These are phyloP conservation scores for Mortierella sp. DNA, from an alignment of 371 early-diverging fungal species.

Conservation along the genomic window DNA sequence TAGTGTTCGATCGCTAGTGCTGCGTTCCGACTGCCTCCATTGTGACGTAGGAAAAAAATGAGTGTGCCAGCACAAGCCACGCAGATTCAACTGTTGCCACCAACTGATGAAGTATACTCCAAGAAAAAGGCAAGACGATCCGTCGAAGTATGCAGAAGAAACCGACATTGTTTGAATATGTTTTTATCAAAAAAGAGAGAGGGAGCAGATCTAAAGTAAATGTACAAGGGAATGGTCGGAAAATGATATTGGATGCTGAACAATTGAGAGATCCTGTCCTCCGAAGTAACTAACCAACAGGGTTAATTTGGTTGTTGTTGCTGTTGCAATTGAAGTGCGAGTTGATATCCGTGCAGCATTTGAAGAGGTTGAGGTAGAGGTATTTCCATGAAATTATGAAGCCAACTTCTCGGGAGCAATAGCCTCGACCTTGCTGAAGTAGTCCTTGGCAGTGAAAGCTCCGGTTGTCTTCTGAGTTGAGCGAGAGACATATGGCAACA, in stretches of 20 bases:
- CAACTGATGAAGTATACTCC: neutral
- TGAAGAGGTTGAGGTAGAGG: neutral
- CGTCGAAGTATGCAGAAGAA: neutral
- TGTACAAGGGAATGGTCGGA: neutral
- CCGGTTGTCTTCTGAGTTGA: constrained; percentile 64
- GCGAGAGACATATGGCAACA: constrained; percentile 79
- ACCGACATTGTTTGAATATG: neutral
- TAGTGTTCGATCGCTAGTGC: neutral
- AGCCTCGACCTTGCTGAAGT: constrained; percentile 39
- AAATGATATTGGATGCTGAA: neutral
- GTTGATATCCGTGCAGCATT: neutral
- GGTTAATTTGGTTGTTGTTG: constrained; percentile 5
- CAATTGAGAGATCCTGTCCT: too few species aligned
- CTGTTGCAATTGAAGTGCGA: neutral
- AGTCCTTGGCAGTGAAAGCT: constrained; percentile 57
- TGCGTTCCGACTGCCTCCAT: neutral
- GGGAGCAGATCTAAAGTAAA: neutral
- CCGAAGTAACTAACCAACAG: too few species aligned
- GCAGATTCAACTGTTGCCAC: neutral
- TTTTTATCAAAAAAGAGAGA: neutral
- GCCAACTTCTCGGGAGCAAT: constrained; percentile 33
- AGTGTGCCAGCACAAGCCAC: neutral
- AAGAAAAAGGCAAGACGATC: neutral
- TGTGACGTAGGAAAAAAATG: constrained; percentile 1
- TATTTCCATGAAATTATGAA: constrained; percentile 17